Evolutionary conservation across 2,329 filamentous ascomycete species (phyloP), one percentile per base, ranked within the genome.

Genomic region (Aspergillus fischeri): DNA sequence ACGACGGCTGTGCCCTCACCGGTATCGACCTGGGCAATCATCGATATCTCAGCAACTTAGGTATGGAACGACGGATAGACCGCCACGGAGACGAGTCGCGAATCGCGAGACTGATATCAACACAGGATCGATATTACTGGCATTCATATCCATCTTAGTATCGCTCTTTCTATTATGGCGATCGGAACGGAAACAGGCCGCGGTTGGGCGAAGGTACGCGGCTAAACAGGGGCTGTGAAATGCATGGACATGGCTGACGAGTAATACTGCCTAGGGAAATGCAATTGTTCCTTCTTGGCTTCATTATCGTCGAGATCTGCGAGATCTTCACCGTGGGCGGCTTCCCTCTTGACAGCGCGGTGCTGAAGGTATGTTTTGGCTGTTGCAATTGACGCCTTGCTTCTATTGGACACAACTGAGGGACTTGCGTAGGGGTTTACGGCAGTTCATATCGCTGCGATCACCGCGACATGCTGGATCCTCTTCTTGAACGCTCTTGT

Each of bases 321-420:
- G 94, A 97, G 74, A 96, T 99, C 69, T 97, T 99, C 77, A 92
- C 92, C 0, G 86, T 97, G 38, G 94, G 94, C 65, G 90, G 88
- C 29, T 93, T 99, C 67, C 92, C 93, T 2, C 77, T 97, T 21
- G 79, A 84, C 64, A 77, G 81, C 53, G 84, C 77, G 51, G 89
- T 90, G 57, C 86, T 92, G 61, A 77, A 78, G 70, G 72, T 82
- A 90, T 67, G 91, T 89, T 45, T 41, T 17, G 28, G 42, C 9
- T 17, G 44, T 51, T 42, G 32, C 17, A 35, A 8, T 54, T 51
- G 17, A 42, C 51, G 21, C 17, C 9, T 35, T 52, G 7, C 20
- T 45, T 45, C 21, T 21, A 14, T 7, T 21, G 17, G 28, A 25
- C 14, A 47, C 20, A 35, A 38, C 66, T 67, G 52, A 64, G 24